These are phyloP conservation scores for Scutellaria galericulata DNA, from an alignment of 257 asterid species.

Conservation along the genomic window DNA sequence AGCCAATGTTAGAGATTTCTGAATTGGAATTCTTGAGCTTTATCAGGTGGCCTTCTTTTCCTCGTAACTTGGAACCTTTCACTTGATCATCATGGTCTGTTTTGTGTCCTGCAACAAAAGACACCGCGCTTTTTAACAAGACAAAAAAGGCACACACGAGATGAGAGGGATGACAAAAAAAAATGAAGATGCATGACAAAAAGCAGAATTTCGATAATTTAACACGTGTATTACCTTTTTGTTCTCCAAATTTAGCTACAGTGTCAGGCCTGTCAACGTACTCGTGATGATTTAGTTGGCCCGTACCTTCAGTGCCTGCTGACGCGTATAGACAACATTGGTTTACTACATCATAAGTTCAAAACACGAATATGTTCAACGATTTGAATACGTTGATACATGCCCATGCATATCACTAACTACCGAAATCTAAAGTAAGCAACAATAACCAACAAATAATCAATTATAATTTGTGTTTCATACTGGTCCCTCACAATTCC, in stretches of 20 bases:
- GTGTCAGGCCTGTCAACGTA: conserved; percentile 28
- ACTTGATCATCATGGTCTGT: conserved; percentile 42
- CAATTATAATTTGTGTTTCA: background rate
- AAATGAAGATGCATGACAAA: conserved; percentile 2
- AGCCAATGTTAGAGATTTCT: conserved; percentile 36
- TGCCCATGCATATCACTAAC: conserved; percentile 8
- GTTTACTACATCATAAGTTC: conserved; percentile 10
- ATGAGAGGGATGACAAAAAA: background rate
- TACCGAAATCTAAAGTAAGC: background rate
- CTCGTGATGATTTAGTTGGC: conserved; percentile 33
- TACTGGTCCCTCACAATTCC: conserved; percentile 13
- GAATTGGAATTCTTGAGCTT: conserved; percentile 45
- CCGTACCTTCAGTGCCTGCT: conserved; percentile 37
- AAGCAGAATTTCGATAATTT: background rate
- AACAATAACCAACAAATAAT: conserved; percentile 10
- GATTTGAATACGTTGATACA: background rate
- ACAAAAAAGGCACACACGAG: conserved; percentile 9
- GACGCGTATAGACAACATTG: conserved; percentile 15
- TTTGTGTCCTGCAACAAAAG: conserved; percentile 42
- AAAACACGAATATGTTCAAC: background rate
- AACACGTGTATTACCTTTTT: conserved; percentile 29
- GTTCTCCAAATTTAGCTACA: conserved; percentile 35
- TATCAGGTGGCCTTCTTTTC: conserved; percentile 44
- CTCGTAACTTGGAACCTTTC: conserved; percentile 53
- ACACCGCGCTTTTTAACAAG: background rate